Evolutionary conservation across 2,329 filamentous ascomycete species (phyloP), one percentile per base, ranked within the genome.

Genomic region (Hypomyces perniciosus): DNA sequence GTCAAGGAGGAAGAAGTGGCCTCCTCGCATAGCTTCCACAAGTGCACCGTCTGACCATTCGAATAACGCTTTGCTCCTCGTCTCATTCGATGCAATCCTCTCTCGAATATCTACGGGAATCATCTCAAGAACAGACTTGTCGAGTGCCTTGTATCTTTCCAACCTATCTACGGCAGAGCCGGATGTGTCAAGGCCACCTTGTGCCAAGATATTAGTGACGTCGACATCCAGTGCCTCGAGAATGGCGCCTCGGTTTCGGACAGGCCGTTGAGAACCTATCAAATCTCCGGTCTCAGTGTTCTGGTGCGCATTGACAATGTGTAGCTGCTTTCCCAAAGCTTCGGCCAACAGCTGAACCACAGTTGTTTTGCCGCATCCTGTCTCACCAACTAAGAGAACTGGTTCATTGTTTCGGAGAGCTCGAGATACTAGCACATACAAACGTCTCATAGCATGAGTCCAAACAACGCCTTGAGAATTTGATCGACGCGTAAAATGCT

Each of bases 251-350:
- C 91, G 82, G 65, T 97, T 97, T 56, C 95, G 81, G 26, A 97
- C 81, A 4, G 93, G 93, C 53, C 93, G 77, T 67, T 99, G 93
- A 3, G 93, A 93, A 57, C 93, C 93, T 57, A 99, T 97, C 8
- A 99, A 76, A 67, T 99, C 93, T 12, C 93, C 92, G 0, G 95
- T 97, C 67, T 99, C 95, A 0, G 93, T 91, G 58, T 99, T 99
- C 59, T 97, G 92, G 68, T 99, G 95, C 3, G 95, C 93, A 64
- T 99, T 99, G 62, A 99, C 86, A 59, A 92, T 93, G 58, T 91
- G 84, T 37, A 99, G 73, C 56, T 88, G 75, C 61, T 86, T 90
- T 12, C 77, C 74, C 55, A 89, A 78, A 4, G 88, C 86, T 62
- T 95, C 86, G 3, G 93, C 90, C 48, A 97, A 78, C 64, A 96